Evolutionary conservation across 163 green algal species (phyloP).

Genomic region (Coccomyxa subellipsoidea): DNA sequence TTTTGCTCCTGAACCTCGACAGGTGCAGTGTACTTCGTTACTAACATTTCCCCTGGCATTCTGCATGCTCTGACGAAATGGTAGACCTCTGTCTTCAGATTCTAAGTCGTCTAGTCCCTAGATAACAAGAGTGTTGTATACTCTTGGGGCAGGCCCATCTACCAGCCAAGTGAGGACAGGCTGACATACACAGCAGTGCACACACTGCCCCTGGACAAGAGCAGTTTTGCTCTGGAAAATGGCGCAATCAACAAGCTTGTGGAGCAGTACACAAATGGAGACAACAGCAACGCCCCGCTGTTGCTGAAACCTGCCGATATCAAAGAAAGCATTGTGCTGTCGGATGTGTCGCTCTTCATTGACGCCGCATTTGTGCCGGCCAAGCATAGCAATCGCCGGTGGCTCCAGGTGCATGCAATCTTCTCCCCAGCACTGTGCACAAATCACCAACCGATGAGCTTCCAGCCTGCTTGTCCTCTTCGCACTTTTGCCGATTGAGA

Average conservation of each 20-base stretch:
- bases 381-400: neutral
- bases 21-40: neutral
- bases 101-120: too few species aligned
- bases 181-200: neutral
- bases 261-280: neutral
- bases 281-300: neutral
- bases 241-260: neutral
- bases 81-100: too few species aligned
- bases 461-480: too few species aligned
- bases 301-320: neutral
- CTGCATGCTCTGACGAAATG: too few species aligned
- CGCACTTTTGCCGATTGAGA: too few species aligned
- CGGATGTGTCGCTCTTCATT: neutral
- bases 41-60: too few species aligned
- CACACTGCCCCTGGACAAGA: neutral
- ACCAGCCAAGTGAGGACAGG: neutral
- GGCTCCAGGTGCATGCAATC: neutral
- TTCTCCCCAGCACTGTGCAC: too few species aligned
- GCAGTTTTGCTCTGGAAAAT: neutral
- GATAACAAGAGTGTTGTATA: too few species aligned
- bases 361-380: neutral
- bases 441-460: too few species aligned
- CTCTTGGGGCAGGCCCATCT: neutral
- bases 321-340: neutral
- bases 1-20: neutral